Conservation (phyloP, 495 filamentous ascomycete species). For the Chaetomidium leptoderma region DNA sequence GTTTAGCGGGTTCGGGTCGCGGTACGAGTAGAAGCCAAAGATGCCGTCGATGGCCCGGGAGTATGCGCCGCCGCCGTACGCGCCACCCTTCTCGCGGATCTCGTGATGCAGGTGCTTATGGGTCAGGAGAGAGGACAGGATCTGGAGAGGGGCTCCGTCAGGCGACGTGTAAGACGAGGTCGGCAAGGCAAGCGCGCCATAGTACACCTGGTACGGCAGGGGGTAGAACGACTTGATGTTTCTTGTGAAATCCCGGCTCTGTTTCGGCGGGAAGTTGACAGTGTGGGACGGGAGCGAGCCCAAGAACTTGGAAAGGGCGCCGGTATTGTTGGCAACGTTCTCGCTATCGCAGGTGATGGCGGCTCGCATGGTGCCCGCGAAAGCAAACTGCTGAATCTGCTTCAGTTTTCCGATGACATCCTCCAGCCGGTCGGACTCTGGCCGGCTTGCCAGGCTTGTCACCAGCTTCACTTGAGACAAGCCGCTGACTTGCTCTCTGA, state of each 20-base stretch:
- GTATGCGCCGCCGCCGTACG: constrained; percentile 90
- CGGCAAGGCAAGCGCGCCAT: constrained; percentile 72
- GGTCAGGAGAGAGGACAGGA: constrained; percentile 89
- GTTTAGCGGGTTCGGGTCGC: constrained; percentile 93
- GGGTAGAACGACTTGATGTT: constrained; percentile 80
- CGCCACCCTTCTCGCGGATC: constrained; percentile 95
- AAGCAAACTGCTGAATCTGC: constrained; percentile 72
- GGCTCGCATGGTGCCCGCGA: constrained; percentile 62
- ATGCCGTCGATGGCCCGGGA: constrained; percentile 71
- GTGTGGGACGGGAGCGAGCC: constrained; percentile 48
- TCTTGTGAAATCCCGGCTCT: constrained; percentile 31
- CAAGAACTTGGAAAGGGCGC: constrained; percentile 68
- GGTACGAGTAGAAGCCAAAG: constrained; percentile 93
- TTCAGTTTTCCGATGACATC: constrained; percentile 84
- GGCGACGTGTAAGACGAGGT: constrained; percentile 81
- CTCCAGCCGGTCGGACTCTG: constrained; percentile 57
- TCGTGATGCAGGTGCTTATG: constrained; percentile 97
- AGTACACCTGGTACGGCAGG: constrained; percentile 95
- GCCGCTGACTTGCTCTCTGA: constrained; percentile 77
- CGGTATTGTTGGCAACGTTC: constrained; percentile 64
- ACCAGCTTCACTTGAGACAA: constrained; percentile 86
- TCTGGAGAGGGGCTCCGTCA: constrained; percentile 71
- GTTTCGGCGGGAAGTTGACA: constrained; percentile 35
- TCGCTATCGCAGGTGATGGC: constrained; percentile 83
- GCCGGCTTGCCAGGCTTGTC: constrained; percentile 52